Base-by-base conservation (phyloP, 2,329 filamentous ascomycete genomes). In the Penicillium frequentans region DNA sequence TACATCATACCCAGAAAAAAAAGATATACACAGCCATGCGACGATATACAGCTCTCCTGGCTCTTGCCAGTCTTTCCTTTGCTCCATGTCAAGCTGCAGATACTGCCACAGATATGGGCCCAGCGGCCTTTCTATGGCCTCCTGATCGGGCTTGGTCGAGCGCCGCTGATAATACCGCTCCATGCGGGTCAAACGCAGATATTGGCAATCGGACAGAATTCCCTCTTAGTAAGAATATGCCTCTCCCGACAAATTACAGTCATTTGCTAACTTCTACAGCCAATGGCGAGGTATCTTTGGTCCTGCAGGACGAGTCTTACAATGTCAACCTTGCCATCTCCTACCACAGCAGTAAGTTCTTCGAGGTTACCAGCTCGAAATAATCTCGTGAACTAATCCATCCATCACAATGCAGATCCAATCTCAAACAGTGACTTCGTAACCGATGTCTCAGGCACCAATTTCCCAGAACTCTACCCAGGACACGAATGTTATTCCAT, bases 91-190 rank as follows among this genome's bases (percentile, higher is more conserved):
- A 51, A 27, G 39, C 37, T 23, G 27, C 27, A 29, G 27, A 29
- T 29, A 29, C 27, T 29, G 58, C 57, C 10, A 52, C 64, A 39
- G 63, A 70, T 14, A 83, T 83, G 80, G 84, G 84, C 11, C 83
- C 84, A 8, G 83, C 83, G 21, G 82, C 81, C 10, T 85, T 87
- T 67, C 74, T 86, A 70, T 87, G 84, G 84, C 85, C 84, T 4
- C 67, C 76, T 14, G 84, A 86, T 69, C 77, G 84, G 51, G 73
- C 75, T 42, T 88, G 84, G 84, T 75, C 75, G 49, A 81, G 79
- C 29, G 75, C 76, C 13, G 71, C 78, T 37, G 84, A 87, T 65
- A 86, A 86, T 64, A 81, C 69, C 5, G 75, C 79, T 7, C 85
- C 85, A 0, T 87, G 85, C 64, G 84, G 85, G 52, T 84, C 82